Evolutionary conservation across 805 yeast genomes (phyloP), one percentile per base, ranked within the genome.

Genomic region (Wickerhamiella sorbophila): DNA sequence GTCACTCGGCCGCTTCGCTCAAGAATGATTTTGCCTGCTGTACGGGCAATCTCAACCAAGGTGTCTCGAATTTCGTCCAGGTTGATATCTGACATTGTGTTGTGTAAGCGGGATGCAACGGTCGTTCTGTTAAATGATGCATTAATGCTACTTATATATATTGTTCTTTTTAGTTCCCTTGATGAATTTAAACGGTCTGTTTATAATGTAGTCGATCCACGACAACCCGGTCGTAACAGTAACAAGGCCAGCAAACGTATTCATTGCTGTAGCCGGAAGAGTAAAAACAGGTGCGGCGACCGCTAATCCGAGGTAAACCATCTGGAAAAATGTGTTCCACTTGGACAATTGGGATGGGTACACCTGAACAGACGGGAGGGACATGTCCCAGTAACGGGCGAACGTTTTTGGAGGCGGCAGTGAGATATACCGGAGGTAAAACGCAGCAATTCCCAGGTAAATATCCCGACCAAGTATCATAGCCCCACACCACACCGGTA

Each of bases 241-340:
- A 10, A 76, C 81, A 21, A 72, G 52, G 48, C 40, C 40, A 8
- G 53, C 54, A 40, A 63, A 52, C 5, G 48, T 46, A 4, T 54
- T 51, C 1, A 63, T 56, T 2, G 45, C 20, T 4, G 37, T 52
- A 1, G 45, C 38, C 12, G 54, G 54, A 8, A 70, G 45, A 10
- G 66, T 59, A 31, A 70, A 42, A 1, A 72, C 76, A 1, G 82
- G 81, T 41, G 69, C 65, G 15, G 72, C 60, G 41, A 80, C 74
- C 41, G 75, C 70, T 14, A 69, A 55, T 0, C 80, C 95, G 35
- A 91, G 71, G 52, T 87, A 87, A 2, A 82, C 56, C 96, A 91
- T 88, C 58, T 91, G 99, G 46, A 91, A 70, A 1, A 78, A 84
- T 0, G 99, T 91, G 62, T 91, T 91, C 59, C 76, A 70, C 57